phyloP scores from a whole-genome alignment of 495 filamentous ascomycete species.

The Penicillium fimorum region DNA sequence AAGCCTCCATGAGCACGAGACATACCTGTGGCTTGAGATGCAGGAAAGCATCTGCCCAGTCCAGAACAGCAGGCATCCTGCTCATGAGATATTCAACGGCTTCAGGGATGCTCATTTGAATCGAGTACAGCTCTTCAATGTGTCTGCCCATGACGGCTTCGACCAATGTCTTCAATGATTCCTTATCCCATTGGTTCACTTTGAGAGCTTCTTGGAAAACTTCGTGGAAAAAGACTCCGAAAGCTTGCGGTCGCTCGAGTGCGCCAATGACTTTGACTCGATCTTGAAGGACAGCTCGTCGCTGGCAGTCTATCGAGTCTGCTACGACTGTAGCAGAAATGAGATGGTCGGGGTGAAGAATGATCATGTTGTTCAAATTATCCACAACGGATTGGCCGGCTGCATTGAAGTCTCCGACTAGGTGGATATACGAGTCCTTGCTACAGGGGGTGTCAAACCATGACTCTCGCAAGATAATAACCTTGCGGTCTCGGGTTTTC shows the following conservation, averaged over 20 bases:
- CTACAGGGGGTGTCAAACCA: slow-evolving; percentile 80
- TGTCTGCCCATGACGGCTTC: slow-evolving; percentile 64
- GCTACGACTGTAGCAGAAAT: slow-evolving; percentile 91
- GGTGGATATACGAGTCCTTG: slow-evolving; percentile 72
- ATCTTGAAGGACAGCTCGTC: slow-evolving; percentile 89
- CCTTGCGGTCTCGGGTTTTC: slow-evolving; percentile 59
- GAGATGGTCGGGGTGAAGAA: slow-evolving; percentile 93
- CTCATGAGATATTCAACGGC: slow-evolving; percentile 74
- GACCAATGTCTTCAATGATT: slow-evolving; percentile 62
- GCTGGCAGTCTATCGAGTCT: slow-evolving; percentile 85
- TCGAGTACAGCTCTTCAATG: slow-evolving; percentile 81
- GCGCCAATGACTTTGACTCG: slow-evolving; percentile 84
- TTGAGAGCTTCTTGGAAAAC: slow-evolving; percentile 88
- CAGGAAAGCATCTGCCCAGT: slow-evolving; percentile 83
- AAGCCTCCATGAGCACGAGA: not conserved
- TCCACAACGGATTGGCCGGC: slow-evolving; percentile 69
- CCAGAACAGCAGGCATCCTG: slow-evolving; percentile 72
- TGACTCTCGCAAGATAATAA: slow-evolving; percentile 74
- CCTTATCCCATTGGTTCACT: slow-evolving; percentile 75
- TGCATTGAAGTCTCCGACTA: slow-evolving; percentile 74
- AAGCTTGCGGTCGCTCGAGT: slow-evolving; percentile 72
- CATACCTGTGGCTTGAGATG: slow-evolving; percentile 66
- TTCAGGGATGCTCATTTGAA: slow-evolving; percentile 68
- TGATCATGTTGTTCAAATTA: slow-evolving; percentile 78
- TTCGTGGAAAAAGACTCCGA: slow-evolving; percentile 89